A percentile compares a stretch with the other conserved stretches of the same genome.
Evolutionary conservation across 305 asterid species (phyloP).

Genomic region (Solanum chacoense): DNA sequence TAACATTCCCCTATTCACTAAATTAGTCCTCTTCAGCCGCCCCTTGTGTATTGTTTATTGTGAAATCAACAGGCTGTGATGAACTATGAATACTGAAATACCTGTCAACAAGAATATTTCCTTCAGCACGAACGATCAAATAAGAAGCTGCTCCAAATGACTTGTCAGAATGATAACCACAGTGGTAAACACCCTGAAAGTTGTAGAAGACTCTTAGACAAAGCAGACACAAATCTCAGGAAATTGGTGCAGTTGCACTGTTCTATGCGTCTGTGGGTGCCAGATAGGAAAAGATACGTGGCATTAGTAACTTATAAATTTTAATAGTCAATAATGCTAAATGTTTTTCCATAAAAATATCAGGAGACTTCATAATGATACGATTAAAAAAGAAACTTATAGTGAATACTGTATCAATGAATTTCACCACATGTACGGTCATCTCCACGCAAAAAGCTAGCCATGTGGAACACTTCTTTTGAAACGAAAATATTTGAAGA

Average conservation of each 20-base stretch:
- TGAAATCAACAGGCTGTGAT: not conserved
- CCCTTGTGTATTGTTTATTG: not conserved
- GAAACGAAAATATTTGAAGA: not conserved
- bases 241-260: not conserved
- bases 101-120: constrained; percentile 69
- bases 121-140: constrained; percentile 47
- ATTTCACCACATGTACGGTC: not conserved
- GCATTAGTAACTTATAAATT: not conserved
- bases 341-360: not conserved
- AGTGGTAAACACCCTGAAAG: constrained; percentile 58
- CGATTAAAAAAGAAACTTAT: not conserved
- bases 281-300: not conserved
- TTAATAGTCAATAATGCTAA: not conserved
- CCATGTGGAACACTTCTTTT: not conserved
- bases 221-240: not conserved
- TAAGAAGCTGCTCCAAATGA: constrained; percentile 62
- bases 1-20: not conserved
- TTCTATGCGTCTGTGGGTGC: not conserved
- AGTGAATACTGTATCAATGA: not conserved
- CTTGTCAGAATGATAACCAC: constrained; percentile 66
- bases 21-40: not conserved
- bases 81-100: constrained; percentile 8
- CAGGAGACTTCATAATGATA: not conserved
- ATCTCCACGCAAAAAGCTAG: not conserved
- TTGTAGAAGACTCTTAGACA: not conserved